Conservation (phyloP, 2,329 filamentous ascomycete genomes). For the Aspergillus sp. region DNA sequence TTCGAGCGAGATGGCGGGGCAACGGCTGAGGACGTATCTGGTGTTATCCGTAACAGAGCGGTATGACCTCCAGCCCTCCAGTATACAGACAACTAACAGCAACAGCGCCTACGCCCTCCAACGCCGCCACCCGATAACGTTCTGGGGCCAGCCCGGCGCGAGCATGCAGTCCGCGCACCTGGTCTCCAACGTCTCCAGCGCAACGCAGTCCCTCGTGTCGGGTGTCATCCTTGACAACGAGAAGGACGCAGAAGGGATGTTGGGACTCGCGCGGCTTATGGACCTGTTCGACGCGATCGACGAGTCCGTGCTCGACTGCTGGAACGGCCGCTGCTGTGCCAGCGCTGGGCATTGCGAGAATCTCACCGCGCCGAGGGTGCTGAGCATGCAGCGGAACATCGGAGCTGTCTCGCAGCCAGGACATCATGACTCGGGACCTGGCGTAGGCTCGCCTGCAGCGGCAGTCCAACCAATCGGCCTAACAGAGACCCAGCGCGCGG, state of each 20-base stretch:
- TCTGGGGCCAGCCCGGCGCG: conserved; percentile 31
- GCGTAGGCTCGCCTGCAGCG: conserved; percentile 14
- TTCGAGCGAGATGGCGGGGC: conserved; percentile 28
- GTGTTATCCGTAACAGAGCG: conserved; percentile 30
- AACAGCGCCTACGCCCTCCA: conserved; percentile 36
- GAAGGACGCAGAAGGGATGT: conserved; percentile 35
- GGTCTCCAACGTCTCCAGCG: conserved; percentile 29
- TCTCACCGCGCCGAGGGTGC: conserved; percentile 55
- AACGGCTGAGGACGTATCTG: conserved; percentile 28
- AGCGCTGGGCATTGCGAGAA: conserved; percentile 55
- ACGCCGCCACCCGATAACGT: conserved; percentile 33
- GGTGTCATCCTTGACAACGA: conserved; percentile 36
- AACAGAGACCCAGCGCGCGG: conserved; percentile 33
- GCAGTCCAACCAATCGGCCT: no score
- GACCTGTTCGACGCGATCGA: conserved; percentile 37
- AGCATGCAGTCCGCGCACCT: conserved; percentile 33
- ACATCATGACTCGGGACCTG: conserved; percentile 21
- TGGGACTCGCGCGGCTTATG: conserved; percentile 35
- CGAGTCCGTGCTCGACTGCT: conserved; percentile 36
- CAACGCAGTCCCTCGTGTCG: conserved; percentile 27
- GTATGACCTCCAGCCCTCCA: conserved; percentile 11
- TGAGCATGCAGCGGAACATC: conserved; percentile 27
- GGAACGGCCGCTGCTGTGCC: conserved; percentile 47
- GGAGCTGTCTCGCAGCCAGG: conserved; percentile 23
- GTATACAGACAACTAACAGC: background rate